phyloP scores from a whole-genome alignment of 2,329 filamentous ascomycete species.

The Aspergillus hortae region DNA sequence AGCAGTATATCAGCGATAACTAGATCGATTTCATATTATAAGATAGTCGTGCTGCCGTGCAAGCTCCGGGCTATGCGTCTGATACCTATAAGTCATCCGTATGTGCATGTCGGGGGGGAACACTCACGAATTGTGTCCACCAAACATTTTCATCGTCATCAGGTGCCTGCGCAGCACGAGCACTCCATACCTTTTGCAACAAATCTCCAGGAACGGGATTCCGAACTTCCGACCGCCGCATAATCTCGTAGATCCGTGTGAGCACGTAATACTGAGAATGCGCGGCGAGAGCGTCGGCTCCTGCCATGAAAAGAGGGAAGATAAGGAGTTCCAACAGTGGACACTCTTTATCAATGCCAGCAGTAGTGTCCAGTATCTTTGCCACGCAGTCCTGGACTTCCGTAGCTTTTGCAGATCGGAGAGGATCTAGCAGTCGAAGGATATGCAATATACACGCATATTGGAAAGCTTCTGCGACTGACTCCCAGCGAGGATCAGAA shows the following conservation, averaged over 20 bases:
- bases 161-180: conserved; percentile 15
- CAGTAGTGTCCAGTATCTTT: conserved; percentile 23
- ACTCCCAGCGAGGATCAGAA: conserved; percentile 21
- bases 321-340: conserved; percentile 25
- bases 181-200: conserved; percentile 25
- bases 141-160: conserved; percentile 22
- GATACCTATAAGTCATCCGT: not conserved
- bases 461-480: conserved; percentile 24
- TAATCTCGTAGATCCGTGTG: conserved; percentile 22
- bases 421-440: conserved; percentile 22
- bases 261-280: conserved; percentile 31
- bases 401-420: conserved; percentile 13
- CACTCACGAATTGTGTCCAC: conserved; percentile 28
- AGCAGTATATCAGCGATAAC: not conserved
- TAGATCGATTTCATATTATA: conserved; percentile 19
- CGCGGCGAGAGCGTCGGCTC: conserved; percentile 22
- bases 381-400: conserved; percentile 26
- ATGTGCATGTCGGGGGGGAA: fast-evolving
- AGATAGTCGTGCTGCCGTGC: conserved; percentile 27
- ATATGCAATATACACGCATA: conserved; percentile 27
- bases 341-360: conserved; percentile 19
- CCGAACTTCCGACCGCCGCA: conserved; percentile 23
- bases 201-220: conserved; percentile 19
- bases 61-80: conserved; percentile 21
- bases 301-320: conserved; percentile 29